Conservation (phyloP, 2,329 filamentous ascomycete species). For the Aspergillus sp. region DNA sequence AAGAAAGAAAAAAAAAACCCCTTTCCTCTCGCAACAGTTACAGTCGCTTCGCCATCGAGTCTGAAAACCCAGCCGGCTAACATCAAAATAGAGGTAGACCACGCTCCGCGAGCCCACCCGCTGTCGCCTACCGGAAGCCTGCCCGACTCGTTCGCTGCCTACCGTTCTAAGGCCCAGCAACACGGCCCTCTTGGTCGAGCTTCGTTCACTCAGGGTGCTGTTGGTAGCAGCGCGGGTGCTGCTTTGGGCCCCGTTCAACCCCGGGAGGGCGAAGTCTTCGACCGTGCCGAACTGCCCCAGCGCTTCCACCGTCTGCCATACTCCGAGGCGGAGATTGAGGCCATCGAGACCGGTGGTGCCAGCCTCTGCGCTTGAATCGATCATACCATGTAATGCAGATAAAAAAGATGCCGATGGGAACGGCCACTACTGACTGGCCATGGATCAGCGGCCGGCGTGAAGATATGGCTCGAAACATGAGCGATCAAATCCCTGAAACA, state of each 20-base stretch:
- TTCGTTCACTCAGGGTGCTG: conserved; percentile 30
- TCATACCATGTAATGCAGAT: conserved; percentile 9
- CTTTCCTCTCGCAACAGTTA: no score
- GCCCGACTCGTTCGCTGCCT: conserved; percentile 54
- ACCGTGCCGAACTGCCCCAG: conserved; percentile 75
- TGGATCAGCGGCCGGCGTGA: no score
- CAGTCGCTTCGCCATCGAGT: conserved; percentile 1
- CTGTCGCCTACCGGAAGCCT: conserved; percentile 48
- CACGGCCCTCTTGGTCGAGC: conserved; percentile 50
- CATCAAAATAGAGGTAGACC: conserved; percentile 34
- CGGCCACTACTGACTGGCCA: background rate
- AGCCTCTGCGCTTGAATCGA: conserved; percentile 47
- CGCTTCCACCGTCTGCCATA: conserved; percentile 72
- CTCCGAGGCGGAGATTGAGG: conserved; percentile 81
- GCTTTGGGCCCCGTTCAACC: conserved; percentile 65
- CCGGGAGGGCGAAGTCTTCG: conserved; percentile 70
- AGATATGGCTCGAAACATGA: no score
- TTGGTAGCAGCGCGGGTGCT: conserved; percentile 58
- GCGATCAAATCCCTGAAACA: no score
- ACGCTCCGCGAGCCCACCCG: conserved; percentile 52
- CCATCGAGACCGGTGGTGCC: conserved; percentile 87
- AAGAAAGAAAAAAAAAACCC: no score
- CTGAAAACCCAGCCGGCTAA: conserved; percentile 9
- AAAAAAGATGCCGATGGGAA: conserved; percentile 3
- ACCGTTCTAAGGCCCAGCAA: conserved; percentile 56